Percentiles rank a stretch among this genome's conserved stretches.
phyloP scores from a whole-genome alignment of 75 land plant species.

The Larix kaempferi region DNA sequence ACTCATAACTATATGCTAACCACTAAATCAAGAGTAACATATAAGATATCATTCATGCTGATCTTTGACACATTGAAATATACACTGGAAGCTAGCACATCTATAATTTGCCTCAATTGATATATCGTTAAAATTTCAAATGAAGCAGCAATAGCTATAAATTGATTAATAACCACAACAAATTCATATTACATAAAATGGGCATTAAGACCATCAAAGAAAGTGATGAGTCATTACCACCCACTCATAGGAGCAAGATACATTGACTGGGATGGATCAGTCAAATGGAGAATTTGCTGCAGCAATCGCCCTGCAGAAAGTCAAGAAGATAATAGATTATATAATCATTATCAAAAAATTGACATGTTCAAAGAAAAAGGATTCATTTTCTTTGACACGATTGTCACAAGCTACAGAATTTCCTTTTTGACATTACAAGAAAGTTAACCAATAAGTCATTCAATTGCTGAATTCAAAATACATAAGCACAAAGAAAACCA shows the following conservation, averaged over 20 bases:
- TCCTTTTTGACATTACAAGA: too few relatives aligned
- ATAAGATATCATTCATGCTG: too few relatives aligned
- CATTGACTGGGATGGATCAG: slow-evolving; percentile 46
- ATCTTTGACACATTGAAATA: too few relatives aligned
- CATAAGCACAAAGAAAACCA: too few relatives aligned
- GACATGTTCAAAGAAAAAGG: not conserved
- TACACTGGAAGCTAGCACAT: too few relatives aligned
- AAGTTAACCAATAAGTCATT: too few relatives aligned
- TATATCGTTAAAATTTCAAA: not conserved
- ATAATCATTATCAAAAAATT: not conserved
- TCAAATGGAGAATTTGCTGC: slow-evolving; percentile 29
- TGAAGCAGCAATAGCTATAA: not conserved
- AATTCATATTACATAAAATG: not conserved
- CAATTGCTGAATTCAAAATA: too few relatives aligned
- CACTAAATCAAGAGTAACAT: too few relatives aligned
- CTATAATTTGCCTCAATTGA: too few relatives aligned
- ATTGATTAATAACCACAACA: not conserved
- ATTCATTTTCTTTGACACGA: not conserved
- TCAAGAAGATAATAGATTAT: slow-evolving; percentile 2
- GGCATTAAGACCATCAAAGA: not conserved
- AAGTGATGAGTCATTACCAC: slow-evolving; percentile 17
- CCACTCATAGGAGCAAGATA: slow-evolving; percentile 57
- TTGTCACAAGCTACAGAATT: too few relatives aligned
- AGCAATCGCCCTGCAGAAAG: slow-evolving; percentile 29
- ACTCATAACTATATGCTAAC: not conserved